Evolutionary conservation across 2,329 filamentous ascomycete genomes (phyloP), one percentile per base, ranked within the genome.

Genomic region (Dactylellina haptotyla): DNA sequence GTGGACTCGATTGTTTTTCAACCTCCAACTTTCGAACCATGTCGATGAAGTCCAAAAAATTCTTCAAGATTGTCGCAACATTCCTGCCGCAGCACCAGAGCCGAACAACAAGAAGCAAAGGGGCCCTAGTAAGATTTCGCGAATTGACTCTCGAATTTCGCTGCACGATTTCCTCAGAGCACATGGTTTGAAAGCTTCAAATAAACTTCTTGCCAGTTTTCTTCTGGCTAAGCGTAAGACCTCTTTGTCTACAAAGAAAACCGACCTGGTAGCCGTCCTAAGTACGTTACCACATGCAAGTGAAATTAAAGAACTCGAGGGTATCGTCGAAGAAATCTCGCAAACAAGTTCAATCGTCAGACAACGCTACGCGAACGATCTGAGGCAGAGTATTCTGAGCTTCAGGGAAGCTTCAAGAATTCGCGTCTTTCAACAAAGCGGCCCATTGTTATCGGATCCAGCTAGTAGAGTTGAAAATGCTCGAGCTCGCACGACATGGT

Each of bases 1-100:
- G 56, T 88, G 85, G 85, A 73, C 78, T 3, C 81, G 83, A 0
- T 76, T 86, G 0, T 82, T 80, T n/a, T 80, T 82, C 3, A 88
- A 88, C 46, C 71, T 80, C 8, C 80, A 84, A 26, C 79, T 87
- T 0, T 82, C 80, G 0, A 43, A 77, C 0, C 83, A 87, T 75
- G 69, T 87, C 0, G 62, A 79, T 8, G 45, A 80, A 25, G 81
- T 85, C 0, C 84, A 87, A 58, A 4, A 48, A 0, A 75, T 84
- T 6, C 70, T 86, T 12, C n/a, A n/a, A n/a, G 63, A 81, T 51
- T 62, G 57, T 2, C 78, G 80, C 50, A 77, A 77, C 8, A 75
- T 78, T 1, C 25, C 45, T 14, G 16, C 16, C 5, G 12, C 18
- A 14, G 5, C 9, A 4, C 53, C 53, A 12, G 45, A 20, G 12